phyloP scores from a whole-genome alignment of 2,329 filamentous ascomycete genomes.

The Xylaria digitata region DNA sequence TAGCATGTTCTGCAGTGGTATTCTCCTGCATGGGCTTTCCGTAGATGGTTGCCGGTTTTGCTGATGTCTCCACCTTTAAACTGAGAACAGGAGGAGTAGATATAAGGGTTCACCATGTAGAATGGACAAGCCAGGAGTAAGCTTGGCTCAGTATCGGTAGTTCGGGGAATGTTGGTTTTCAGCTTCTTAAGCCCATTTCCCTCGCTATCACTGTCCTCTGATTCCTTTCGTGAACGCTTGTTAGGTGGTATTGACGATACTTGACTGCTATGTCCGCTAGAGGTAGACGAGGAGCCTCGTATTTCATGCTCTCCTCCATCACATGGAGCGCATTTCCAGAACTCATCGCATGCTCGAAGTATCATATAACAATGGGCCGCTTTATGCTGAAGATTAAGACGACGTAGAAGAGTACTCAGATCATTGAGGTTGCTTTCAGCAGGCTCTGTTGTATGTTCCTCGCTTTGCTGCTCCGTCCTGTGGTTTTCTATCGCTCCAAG shows the following conservation, averaged over 20 bases:
- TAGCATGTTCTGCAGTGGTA: background rate
- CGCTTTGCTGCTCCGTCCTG: too few species aligned
- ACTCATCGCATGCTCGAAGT: constrained; percentile 1
- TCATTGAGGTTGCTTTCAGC: background rate
- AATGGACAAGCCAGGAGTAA: constrained; percentile 11
- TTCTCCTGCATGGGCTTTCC: background rate
- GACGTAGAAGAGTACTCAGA: background rate
- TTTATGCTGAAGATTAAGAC: background rate
- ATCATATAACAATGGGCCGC: background rate
- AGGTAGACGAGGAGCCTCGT: background rate
- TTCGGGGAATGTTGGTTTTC: background rate
- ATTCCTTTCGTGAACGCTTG: background rate
- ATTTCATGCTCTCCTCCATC: background rate
- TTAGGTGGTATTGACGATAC: background rate
- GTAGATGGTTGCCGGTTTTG: background rate
- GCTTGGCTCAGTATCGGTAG: background rate
- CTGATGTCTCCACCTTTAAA: constrained; percentile 3
- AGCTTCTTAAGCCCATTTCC: background rate
- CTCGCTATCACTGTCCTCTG: constrained; percentile 4
- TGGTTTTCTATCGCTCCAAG: too few species aligned
- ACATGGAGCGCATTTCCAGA: background rate
- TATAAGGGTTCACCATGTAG: constrained; percentile 11
- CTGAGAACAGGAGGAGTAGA: constrained; percentile 3
- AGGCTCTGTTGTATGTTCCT: too few species aligned
- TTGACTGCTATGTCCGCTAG: background rate